phyloP scores from a whole-genome alignment of 768 basidiomycete species.

The Rhizopogon rudus region DNA sequence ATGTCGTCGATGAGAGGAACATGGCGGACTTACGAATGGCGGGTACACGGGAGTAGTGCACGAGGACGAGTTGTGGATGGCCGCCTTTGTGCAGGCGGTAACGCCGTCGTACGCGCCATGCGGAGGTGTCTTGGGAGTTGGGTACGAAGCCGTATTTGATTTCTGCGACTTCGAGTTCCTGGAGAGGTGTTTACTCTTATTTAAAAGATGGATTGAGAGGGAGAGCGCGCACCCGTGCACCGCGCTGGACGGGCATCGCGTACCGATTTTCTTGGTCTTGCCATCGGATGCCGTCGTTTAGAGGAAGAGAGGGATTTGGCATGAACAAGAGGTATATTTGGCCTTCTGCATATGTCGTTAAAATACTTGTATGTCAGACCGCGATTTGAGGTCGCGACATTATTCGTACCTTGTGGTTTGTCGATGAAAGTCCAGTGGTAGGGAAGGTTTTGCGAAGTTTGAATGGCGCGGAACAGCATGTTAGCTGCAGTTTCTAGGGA shows the following conservation, averaged over 20 bases:
- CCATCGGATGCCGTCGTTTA: conserved; percentile 73
- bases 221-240: conserved; percentile 45
- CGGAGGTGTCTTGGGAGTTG: conserved; percentile 49
- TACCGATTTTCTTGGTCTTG: conserved; percentile 68
- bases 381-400: background rate
- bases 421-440: conserved; percentile 76
- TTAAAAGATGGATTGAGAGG: background rate
- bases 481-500: conserved; percentile 51
- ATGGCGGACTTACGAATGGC: conserved; percentile 46
- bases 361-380: background rate
- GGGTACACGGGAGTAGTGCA: conserved; percentile 72
- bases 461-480: conserved; percentile 58
- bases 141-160: conserved; percentile 77
- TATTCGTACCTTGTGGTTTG: conserved; percentile 59
- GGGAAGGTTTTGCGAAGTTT: conserved; percentile 52
- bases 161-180: conserved; percentile 80
- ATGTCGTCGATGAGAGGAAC: background rate
- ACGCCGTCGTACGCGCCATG: conserved; percentile 65
- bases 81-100: conserved; percentile 73
- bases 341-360: conserved; percentile 43
- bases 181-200: conserved; percentile 1
- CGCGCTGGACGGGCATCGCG: conserved; percentile 40
- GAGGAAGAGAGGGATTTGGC: conserved; percentile 53
- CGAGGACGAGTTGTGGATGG: conserved; percentile 64
- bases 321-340: conserved; percentile 64